Percentiles rank a stretch among this genome's conserved stretches.
phyloP scores from a whole-genome alignment of 2,329 filamentous ascomycete species.

The Aspergillus felis region DNA sequence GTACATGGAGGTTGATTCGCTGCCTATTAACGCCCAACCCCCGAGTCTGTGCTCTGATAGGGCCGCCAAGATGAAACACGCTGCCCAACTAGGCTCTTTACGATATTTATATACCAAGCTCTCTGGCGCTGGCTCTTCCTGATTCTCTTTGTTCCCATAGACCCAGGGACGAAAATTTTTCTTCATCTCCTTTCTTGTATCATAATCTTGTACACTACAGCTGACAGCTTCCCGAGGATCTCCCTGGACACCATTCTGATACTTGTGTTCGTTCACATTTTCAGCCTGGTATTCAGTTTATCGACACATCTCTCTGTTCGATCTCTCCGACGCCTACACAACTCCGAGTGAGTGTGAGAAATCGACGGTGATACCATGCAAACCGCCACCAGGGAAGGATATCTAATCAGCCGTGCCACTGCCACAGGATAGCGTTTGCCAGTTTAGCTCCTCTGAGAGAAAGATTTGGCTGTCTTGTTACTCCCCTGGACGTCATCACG shows the following conservation, averaged over 20 bases:
- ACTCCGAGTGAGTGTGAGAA: constrained; percentile 16
- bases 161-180: neutral
- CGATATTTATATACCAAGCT: constrained; percentile 12
- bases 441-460: constrained; percentile 6
- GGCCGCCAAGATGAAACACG: constrained; percentile 13
- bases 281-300: neutral
- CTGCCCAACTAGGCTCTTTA: constrained; percentile 20
- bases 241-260: neutral
- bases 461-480: constrained; percentile 5
- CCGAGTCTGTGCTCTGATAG: constrained; percentile 18
- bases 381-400: constrained; percentile 13
- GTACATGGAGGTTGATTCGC: constrained; percentile 15
- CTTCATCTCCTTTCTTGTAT: neutral
- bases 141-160: constrained; percentile 1
- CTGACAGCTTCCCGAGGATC: neutral
- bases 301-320: constrained; percentile 1
- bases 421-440: constrained; percentile 18
- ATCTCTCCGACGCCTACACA: neutral
- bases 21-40: constrained; percentile 20
- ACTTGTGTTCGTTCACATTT: neutral
- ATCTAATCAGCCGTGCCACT: constrained; percentile 17
- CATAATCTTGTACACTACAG: neutral
- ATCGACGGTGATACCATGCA: constrained; percentile 20
- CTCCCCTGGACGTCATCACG: constrained; percentile 2
- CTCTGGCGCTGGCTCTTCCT: neutral